Conservation (phyloP, 1,139 yeast species). For the Trichomonascaceae sp. region DNA sequence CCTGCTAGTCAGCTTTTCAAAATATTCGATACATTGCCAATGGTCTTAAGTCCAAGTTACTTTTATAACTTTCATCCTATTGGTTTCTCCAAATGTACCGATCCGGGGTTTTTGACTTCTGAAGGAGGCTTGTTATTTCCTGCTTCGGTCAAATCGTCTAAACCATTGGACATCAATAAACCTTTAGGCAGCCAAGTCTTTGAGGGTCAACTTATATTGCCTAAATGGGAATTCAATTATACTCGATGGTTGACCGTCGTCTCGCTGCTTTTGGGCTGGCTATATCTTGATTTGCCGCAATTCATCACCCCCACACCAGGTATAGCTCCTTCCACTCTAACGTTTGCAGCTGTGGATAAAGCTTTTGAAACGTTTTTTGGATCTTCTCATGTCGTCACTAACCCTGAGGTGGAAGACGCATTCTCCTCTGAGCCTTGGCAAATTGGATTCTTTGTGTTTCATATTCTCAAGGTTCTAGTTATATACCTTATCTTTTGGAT, state of each 20-base stretch:
- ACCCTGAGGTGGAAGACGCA: slow-evolving; percentile 18
- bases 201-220: slow-evolving; percentile 89
- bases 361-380: slow-evolving; percentile 26
- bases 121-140: slow-evolving; percentile 75
- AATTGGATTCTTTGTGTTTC: slow-evolving; percentile 63
- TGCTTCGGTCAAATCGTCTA: slow-evolving; percentile 46
- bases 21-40: slow-evolving; percentile 62
- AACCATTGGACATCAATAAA: slow-evolving; percentile 39
- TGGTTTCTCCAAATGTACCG: slow-evolving; percentile 60
- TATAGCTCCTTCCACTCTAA: slow-evolving; percentile 65
- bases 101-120: slow-evolving; percentile 81
- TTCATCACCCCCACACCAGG: slow-evolving; percentile 89
- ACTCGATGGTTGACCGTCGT: slow-evolving; percentile 44
- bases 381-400: slow-evolving; percentile 15
- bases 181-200: slow-evolving; percentile 51
- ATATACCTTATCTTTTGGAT: slow-evolving; percentile 54
- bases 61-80: slow-evolving; percentile 61
- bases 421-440: slow-evolving; percentile 49
- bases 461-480: slow-evolving; percentile 53
- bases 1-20: slow-evolving; percentile 53
- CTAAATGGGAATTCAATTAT: slow-evolving; percentile 63
- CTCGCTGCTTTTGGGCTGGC: slow-evolving; percentile 56
- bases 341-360: slow-evolving; percentile 29
- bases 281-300: slow-evolving; percentile 90
- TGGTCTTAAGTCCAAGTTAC: slow-evolving; percentile 71